A percentile compares a stretch with the other conserved stretches of the same genome.
These are phyloP conservation scores for Hirsutella minnesotensis DNA, from an alignment of 2,329 filamentous ascomycete species.

Conservation along the genomic window DNA sequence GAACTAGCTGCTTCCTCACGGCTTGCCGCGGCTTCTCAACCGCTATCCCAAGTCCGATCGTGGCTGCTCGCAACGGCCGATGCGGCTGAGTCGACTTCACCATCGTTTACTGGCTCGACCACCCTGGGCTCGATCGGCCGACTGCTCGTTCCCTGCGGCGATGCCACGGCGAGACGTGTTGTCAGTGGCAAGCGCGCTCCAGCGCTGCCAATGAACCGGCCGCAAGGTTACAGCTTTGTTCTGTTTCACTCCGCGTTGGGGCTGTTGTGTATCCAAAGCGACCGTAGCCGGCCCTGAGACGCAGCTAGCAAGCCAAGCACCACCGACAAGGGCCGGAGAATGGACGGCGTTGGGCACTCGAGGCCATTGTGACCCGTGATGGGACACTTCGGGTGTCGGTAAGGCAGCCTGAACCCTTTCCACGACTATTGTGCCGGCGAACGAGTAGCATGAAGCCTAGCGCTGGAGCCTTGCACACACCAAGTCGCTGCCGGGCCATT, in stretches of 20 bases:
- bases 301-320: no score
- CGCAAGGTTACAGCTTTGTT: neutral
- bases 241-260: neutral
- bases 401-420: no score
- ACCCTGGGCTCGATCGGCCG: no score
- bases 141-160: no score
- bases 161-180: no score
- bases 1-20: neutral
- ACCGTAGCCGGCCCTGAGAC: neutral
- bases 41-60: neutral
- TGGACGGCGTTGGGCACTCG: no score
- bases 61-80: neutral
- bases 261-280: neutral
- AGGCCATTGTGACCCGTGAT: no score
- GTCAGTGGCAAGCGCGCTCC: no score
- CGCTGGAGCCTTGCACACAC: neutral
- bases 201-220: no score
- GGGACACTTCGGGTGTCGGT: no score
- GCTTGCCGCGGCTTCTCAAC: neutral
- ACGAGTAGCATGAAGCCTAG: neutral
- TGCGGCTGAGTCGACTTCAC: neutral
- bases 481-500: no score
- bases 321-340: no score
- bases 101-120: neutral
- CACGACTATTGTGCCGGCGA: neutral